Base-by-base conservation (phyloP, 345 rosid genomes). In the Eucalyptus polybractea region DNA sequence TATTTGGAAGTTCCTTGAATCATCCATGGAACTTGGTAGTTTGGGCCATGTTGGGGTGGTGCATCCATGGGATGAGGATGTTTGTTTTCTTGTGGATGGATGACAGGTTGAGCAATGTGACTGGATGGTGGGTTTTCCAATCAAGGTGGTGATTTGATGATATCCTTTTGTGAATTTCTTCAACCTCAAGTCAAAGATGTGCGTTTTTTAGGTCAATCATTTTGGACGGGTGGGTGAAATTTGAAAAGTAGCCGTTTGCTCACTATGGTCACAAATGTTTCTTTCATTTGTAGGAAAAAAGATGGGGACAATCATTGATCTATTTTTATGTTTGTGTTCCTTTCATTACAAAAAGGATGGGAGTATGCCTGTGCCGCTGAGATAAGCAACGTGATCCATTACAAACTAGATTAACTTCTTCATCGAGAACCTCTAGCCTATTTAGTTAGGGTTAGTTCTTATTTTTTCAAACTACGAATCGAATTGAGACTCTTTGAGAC, bases 321-420 rank as follows among this genome's bases (percentile, higher is more conserved):
- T 5, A 69, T 15, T 31, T n/a, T 31, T 33, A 9, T 69, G 22
- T 40, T 1, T 31, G 80, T 31, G 80, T 69, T 16, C 25, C 25
- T 8, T 17, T 69, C 3, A 0, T 33, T 5, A 16, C 44, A 7
- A 8, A 72, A 33, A 19, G 3, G 44, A 72, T 1, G 45, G 7
- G 24, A 17, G 44, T 33, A 19, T 19, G 22, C 11, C 10, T 15
- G 13, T 19, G 81, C 5, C 25, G 0, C 6, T 69, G 11, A 69
- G 13, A 31, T 69, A 33, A 33, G 7, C 3, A 12, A 4, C 1
- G 45, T 0, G 13, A 72, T 72, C 7, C 7, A 72, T 72, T 72
- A 6, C 0, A 3, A 2, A 10, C 4, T 33, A 9, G 2, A 22
- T 33, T 4, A 2, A 2, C 22, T 72, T 4, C 12, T 72, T 8